Evolutionary conservation across 202 grass and related monocot genomes (phyloP), one percentile per base, ranked within the genome.

Genomic region (Brachypodium distachyon): DNA sequence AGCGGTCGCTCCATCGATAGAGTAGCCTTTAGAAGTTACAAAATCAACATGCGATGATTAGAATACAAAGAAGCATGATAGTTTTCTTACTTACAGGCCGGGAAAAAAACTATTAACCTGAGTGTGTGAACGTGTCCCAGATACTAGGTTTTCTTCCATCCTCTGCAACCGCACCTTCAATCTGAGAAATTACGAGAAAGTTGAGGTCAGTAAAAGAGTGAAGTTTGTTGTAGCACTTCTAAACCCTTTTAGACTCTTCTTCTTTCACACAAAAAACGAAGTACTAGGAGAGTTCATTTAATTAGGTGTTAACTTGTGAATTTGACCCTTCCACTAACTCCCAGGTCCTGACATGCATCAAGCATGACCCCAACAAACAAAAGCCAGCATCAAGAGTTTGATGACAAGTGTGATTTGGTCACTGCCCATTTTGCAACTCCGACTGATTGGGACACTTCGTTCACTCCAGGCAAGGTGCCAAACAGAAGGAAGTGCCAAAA

Each of bases 131-230:
- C 11, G 79, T 86, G 74, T 90, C 88, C 88, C 88, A 90, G 27
- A 90, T 87, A 61, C 83, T 90, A 47, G 84, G 88, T n/a, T 86
- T 90, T 51, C 88, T 90, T 57, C 88, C 84, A 17, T 87, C 84
- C 79, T 90, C 84, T 46, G 84, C 61, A n/a, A 61, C 61, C 25
- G 88, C 88, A 7, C 88, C 88, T 76, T 90, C 88, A 27, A 92
- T 61, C 92, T 96, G 54, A 41, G 12, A 40, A 65, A 81, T 17
- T 46, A 38, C 70, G 28, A 0, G 6, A 19, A 62, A 34, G n/a
- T 41, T 72, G 2, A 43, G 44, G 9, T 29, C 12, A 49, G 65
- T 61, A 67, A 40, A 26, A 43, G 3, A 44, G 33, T 36, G 6
- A 36, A 36, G n/a, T n/a, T n/a, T n/a, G n/a, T n/a, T n/a, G n/a